Conservation (phyloP, 2,329 filamentous ascomycete genomes). For the Dendryphion nanum region DNA sequence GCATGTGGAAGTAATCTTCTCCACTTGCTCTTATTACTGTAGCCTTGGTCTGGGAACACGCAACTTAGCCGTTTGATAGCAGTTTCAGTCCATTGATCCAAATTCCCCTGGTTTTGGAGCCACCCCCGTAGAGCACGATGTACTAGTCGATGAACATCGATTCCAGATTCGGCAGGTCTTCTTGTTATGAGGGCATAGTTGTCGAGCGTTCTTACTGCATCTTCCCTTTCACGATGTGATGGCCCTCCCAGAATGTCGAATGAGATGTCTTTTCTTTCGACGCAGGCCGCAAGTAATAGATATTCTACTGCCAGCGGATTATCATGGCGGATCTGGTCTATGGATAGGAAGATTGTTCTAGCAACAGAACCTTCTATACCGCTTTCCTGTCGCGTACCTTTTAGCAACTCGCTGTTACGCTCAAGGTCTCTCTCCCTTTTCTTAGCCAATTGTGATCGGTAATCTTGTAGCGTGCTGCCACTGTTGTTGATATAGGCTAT, state of each 20-base stretch:
- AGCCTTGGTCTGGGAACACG: conserved; percentile 4
- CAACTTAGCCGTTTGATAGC: conserved; percentile 4
- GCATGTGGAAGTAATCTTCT: conserved; percentile 5
- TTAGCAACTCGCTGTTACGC: conserved; percentile 38
- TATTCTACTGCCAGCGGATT: conserved; percentile 33
- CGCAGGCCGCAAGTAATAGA: conserved; percentile 40
- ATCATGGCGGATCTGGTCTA: conserved; percentile 28
- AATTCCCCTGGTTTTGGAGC: conserved; percentile 5
- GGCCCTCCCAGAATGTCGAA: too few relatives aligned
- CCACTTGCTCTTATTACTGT: conserved; percentile 4
- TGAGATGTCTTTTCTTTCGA: conserved; percentile 18
- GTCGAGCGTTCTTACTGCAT: conserved; percentile 11
- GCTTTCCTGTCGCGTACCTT: conserved; percentile 26
- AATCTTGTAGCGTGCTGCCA: too few relatives aligned
- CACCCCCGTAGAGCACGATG: conserved; percentile 34
- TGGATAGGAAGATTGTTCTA: conserved; percentile 43
- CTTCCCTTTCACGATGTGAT: too few relatives aligned
- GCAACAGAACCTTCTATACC: conserved; percentile 28
- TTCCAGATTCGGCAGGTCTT: conserved; percentile 1
- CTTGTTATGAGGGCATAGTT: conserved; percentile 10
- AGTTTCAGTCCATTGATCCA: neutral
- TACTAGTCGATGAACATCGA: conserved; percentile 14
- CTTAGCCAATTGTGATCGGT: too few relatives aligned
- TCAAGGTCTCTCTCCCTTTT: conserved; percentile 26
- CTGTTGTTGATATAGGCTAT: conserved; percentile 1